Base-by-base conservation (phyloP, 768 basidiomycete species). In the Scleroderma bovista region DNA sequence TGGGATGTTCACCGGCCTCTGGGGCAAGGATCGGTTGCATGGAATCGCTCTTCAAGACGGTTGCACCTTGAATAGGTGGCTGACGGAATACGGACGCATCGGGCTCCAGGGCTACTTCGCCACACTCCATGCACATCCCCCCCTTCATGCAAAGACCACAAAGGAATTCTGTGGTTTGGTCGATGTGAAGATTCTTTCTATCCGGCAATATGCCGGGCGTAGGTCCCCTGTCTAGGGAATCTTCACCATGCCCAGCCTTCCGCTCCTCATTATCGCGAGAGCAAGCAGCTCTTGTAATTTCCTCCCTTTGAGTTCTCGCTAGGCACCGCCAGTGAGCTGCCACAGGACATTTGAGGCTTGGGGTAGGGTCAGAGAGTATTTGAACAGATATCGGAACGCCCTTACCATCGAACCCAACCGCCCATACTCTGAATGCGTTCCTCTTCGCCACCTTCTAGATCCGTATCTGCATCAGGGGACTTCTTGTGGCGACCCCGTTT, bases 381-480 rank as follows among this genome's bases (percentile, higher is more conserved):
- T 47, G 39, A 41, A 39, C 50, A 5, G 33, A 16, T 29, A 1
- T 1, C 0, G 33, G n/a, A n/a, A 44, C 29, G 39, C 68, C 23
- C 77, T 49, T 62, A 88, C 88, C 90, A 93, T 68, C 80, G 76
- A 54, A 92, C 80, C 90, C 90, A 93, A 23, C 90, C 90, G 12
- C 90, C 90, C 41, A 85, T 68, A 7, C 64, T 61, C 12, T 53
- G 67, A 10, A 81, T 67, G 43, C 68, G 71, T 33, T 80, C 77
- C 33, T 74, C 69, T 38, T 84, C 82, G 26, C 80, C 75, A 17
- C 77, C 80, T 10, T 66, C 59, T 3, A 55, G 48, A 44, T 80
- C 84, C 37, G 76, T 74, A 31, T 78, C 74, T 48, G 76, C 77
- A n/a, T 75, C 72, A 7, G 69, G 56, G 19, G 59, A 60, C 52